These are phyloP conservation scores for Hevea brasiliensis DNA, from an alignment of 345 rosid genomes.

Conservation along the genomic window DNA sequence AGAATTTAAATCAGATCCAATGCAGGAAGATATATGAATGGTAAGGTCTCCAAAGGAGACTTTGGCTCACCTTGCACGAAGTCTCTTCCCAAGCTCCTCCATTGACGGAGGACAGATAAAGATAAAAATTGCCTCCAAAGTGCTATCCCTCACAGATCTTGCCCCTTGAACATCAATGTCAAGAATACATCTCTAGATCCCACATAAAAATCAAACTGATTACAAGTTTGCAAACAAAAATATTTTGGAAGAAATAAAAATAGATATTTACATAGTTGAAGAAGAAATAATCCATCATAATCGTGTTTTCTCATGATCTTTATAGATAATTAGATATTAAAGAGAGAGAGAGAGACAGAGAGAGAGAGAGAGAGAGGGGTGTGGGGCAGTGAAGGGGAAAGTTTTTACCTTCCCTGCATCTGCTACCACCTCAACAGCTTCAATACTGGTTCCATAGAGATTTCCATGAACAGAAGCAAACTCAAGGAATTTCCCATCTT, in stretches of 20 bases:
- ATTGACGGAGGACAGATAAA: slow-evolving; percentile 89
- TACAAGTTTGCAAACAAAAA: not conserved
- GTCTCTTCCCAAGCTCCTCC: slow-evolving; percentile 77
- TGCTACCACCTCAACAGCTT: slow-evolving; percentile 86
- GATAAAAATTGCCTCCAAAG: slow-evolving; percentile 77
- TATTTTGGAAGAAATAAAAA: slow-evolving; percentile 18
- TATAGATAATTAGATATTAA: no score
- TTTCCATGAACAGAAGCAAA: slow-evolving; percentile 87
- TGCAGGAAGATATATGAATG: slow-evolving; percentile 4
- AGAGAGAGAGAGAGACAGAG: no score
- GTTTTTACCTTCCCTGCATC: slow-evolving; percentile 79
- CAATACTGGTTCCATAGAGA: slow-evolving; percentile 90
- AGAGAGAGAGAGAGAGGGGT: no score
- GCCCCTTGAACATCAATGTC: slow-evolving; percentile 99
- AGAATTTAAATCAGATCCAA: slow-evolving; percentile 14
- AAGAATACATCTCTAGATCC: slow-evolving; percentile 82
- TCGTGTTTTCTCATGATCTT: no score
- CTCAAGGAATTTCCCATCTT: slow-evolving; percentile 88
- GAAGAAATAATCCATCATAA: no score
- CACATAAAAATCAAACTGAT: slow-evolving; percentile 8
- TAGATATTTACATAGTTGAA: no score
- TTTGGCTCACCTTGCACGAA: slow-evolving; percentile 67
- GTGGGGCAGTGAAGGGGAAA: no score
- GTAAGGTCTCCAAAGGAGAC: not conserved
- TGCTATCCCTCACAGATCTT: slow-evolving; percentile 63